Evolutionary conservation across 2,329 filamentous ascomycete genomes (phyloP).

Genomic region (Periconia macrospinosa): DNA sequence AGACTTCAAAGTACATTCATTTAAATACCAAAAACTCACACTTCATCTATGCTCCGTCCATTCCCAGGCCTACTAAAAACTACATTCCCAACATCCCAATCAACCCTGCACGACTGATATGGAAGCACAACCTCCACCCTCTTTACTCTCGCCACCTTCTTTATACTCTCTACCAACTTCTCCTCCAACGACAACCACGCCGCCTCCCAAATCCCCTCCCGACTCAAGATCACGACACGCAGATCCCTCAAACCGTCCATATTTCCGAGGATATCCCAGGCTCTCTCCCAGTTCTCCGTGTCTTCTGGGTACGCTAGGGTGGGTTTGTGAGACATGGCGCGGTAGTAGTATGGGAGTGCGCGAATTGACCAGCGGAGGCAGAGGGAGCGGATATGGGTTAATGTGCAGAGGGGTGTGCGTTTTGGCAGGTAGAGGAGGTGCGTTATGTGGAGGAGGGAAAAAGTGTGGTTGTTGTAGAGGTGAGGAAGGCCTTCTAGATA

Average conservation of each 20-base stretch:
- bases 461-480: slow-evolving; percentile 33
- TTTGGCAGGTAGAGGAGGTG: slow-evolving; percentile 38
- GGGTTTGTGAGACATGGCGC: slow-evolving; percentile 14
- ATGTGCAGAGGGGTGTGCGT: slow-evolving; percentile 25
- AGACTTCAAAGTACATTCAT: not conserved
- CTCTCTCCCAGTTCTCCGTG: slow-evolving; percentile 36
- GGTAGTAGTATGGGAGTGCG: slow-evolving; percentile 34
- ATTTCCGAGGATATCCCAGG: slow-evolving; percentile 27
- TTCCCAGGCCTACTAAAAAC: slow-evolving; percentile 21
- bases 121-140: slow-evolving; percentile 32
- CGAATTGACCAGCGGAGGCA: slow-evolving; percentile 38
- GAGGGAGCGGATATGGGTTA: slow-evolving; percentile 31
- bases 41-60: slow-evolving; percentile 8
- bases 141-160: slow-evolving; percentile 16
- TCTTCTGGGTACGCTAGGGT: slow-evolving; percentile 38
- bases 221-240: slow-evolving; percentile 27
- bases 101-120: slow-evolving; percentile 28
- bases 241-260: slow-evolving; percentile 31
- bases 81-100: slow-evolving; percentile 29
- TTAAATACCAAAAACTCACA: not conserved
- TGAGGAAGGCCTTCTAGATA: slow-evolving; percentile 34
- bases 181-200: slow-evolving; percentile 33
- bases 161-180: slow-evolving; percentile 26
- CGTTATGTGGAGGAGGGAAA: slow-evolving; percentile 37
- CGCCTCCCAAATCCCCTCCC: slow-evolving; percentile 31